Evolutionary conservation across 257 asterid genomes (phyloP).

Genomic region (Solanum peruvianum): DNA sequence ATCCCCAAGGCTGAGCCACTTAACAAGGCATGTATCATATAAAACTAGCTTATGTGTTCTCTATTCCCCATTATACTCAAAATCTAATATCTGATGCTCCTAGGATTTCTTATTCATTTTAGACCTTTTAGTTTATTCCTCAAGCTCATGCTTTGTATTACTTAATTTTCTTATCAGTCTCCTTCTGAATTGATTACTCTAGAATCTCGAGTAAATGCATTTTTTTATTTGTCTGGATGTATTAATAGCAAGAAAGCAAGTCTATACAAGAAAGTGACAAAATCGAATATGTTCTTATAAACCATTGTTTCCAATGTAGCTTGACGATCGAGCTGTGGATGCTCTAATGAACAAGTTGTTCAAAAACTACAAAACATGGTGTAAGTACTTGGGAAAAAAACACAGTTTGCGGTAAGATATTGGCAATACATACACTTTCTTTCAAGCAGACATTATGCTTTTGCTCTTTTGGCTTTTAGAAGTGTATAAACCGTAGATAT

Average conservation of each 20-base stretch:
- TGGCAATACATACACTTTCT: not conserved
- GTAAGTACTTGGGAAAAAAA: conserved; percentile 85
- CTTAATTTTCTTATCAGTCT: not conserved
- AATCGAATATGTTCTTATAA: not conserved
- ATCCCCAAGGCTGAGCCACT: conserved; percentile 84
- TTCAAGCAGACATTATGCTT: not conserved
- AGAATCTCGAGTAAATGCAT: not conserved
- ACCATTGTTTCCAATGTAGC: conserved; percentile 30
- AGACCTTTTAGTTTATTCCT: not conserved
- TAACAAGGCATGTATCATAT: conserved; percentile 41
- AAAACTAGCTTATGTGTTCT: conserved; percentile 1
- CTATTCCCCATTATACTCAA: not conserved
- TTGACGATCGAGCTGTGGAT: conserved; percentile 92
- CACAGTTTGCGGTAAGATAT: conserved; percentile 84
- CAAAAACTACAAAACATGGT: conserved; percentile 98
- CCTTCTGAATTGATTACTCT: not conserved
- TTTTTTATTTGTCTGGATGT: not conserved
- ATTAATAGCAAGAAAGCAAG: conserved; percentile 8
- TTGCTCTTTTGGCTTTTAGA: not conserved
- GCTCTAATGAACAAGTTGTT: conserved; percentile 85
- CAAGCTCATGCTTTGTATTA: not conserved
- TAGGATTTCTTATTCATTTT: not conserved
- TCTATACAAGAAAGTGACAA: not conserved
- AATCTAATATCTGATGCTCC: not conserved
- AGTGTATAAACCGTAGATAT: not conserved